Evolutionary conservation across 2,329 filamentous ascomycete species (phyloP), one percentile per base, ranked within the genome.

Genomic region (Aspergillus brasiliensis): DNA sequence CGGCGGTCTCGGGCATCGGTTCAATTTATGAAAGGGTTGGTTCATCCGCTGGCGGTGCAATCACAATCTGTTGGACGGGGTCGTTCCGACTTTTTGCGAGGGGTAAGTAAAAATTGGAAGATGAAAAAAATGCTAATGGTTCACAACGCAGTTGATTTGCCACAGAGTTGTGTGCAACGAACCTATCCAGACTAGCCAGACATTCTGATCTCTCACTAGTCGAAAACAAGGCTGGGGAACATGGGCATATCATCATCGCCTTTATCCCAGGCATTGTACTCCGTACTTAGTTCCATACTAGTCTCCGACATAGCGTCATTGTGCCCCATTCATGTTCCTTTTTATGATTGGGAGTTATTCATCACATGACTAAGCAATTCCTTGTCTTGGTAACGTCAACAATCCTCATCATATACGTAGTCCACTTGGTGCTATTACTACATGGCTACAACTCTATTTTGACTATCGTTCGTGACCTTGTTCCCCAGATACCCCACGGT

Each of bases 1-100:
- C 67, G 59, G 66, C 55, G 58, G 57, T 34, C 28, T 56, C 56
- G 57, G 59, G 62, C 48, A 57, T 60, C 48, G 59, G 55, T 60
- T 34, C 58, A 61, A 61, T 53, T 63, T 59, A 58, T 62, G 61
- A 58, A 38, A 37, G 54, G 56, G 54, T 57, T 57, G 57, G 59
- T 54, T 61, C 55, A 47, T 62, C 55, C 61, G 56, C 57, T 31
- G 11, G 38, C 25, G 52, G 28, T 38, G 42, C 19, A 55, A 46
- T 55, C 25, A 46, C 42, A 28, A 46, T 55, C 38, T 44, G 40
- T 23, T 55, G 52, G 40, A 28, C 42, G 52, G 40, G n/a, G 27
- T 19, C 52, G 25, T 21, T 55, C 52, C 25, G 27, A 46, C 28
- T 44, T 31, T 31, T 38, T 38, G 27, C 23, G 52, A 46, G 34